Evolutionary conservation across 148 eudicot species (phyloP).

Genomic region (Beta vulgaris): DNA sequence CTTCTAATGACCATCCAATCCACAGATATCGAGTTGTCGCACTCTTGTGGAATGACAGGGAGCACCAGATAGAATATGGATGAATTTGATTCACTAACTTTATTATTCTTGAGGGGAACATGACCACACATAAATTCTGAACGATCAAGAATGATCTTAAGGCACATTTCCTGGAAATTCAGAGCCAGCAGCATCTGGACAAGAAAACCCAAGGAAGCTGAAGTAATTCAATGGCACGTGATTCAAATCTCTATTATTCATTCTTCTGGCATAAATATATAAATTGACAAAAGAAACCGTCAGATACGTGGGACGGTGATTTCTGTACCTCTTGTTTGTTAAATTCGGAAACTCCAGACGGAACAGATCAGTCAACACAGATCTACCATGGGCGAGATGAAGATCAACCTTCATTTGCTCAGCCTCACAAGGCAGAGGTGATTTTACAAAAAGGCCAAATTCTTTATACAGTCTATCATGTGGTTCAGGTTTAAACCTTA

Average conservation of each 20-base stretch:
- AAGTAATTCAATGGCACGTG: not conserved
- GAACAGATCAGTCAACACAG: constrained; percentile 62
- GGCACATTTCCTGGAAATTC: constrained; percentile 70
- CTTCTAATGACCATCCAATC: constrained; percentile 74
- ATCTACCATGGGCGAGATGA: constrained; percentile 75
- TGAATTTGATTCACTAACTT: constrained; percentile 33
- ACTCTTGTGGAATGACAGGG: constrained; percentile 49
- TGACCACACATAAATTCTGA: constrained; percentile 50
- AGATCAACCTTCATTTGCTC: constrained; percentile 66
- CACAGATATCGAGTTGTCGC: constrained; percentile 35
- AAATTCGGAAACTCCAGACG: constrained; percentile 52
- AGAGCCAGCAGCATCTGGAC: constrained; percentile 67
- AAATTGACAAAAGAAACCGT: not conserved
- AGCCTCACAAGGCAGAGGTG: constrained; percentile 67
- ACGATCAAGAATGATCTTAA: constrained; percentile 79
- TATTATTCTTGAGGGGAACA: constrained; percentile 51
- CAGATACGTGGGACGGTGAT: not conserved
- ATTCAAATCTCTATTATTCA: not conserved
- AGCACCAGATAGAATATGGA: constrained; percentile 71
- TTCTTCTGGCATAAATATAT: not conserved
- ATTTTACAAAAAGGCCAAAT: constrained; percentile 75
- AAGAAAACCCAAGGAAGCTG: constrained; percentile 4
- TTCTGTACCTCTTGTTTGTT: constrained; percentile 57
- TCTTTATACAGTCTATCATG: constrained; percentile 64
- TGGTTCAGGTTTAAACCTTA: constrained; percentile 69